A percentile compares a stretch with the other conserved stretches of the same genome.
Evolutionary conservation across 2,329 filamentous ascomycete genomes (phyloP).

Genomic region (Penicillium sp.): DNA sequence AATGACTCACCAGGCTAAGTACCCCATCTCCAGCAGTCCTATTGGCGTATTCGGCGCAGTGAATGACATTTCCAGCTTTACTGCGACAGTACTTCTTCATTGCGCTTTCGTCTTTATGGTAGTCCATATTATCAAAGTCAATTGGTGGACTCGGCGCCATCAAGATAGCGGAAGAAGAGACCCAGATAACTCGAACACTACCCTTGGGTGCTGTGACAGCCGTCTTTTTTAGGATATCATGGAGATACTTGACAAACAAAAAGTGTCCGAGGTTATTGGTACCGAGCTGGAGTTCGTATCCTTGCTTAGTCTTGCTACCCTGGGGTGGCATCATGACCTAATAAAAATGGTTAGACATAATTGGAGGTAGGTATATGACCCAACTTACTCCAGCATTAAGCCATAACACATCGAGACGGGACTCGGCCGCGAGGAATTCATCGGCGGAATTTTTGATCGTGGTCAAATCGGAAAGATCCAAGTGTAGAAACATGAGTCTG

Average conservation of each 20-base stretch:
- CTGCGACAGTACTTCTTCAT: slow-evolving; percentile 19
- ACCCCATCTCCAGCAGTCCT: slow-evolving; percentile 13
- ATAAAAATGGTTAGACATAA: not conserved
- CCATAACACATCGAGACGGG: slow-evolving; percentile 42
- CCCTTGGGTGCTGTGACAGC: slow-evolving; percentile 22
- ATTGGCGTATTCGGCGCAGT: slow-evolving; percentile 15
- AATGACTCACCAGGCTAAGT: slow-evolving; percentile 13
- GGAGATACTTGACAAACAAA: slow-evolving; percentile 41
- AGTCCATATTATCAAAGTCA: slow-evolving; percentile 6
- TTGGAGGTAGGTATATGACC: no score
- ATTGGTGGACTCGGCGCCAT: slow-evolving; percentile 8
- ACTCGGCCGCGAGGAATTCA: slow-evolving; percentile 37
- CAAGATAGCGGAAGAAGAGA: slow-evolving; percentile 30
- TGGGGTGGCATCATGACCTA: slow-evolving; percentile 37
- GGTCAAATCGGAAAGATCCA: slow-evolving; percentile 46
- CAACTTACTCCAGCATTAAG: slow-evolving; percentile 28
- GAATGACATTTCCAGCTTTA: slow-evolving; percentile 24
- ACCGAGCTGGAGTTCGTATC: slow-evolving; percentile 40
- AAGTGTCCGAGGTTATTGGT: slow-evolving; percentile 41
- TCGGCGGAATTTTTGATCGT: slow-evolving; percentile 42
- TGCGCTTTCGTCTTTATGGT: slow-evolving; percentile 9
- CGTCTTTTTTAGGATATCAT: slow-evolving; percentile 34
- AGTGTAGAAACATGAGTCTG: slow-evolving; percentile 29
- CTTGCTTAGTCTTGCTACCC: slow-evolving; percentile 33
- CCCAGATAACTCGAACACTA: slow-evolving; percentile 37